Evolutionary conservation across 73 alveolate species (phyloP).

Genomic region (Urostyla sp.): DNA sequence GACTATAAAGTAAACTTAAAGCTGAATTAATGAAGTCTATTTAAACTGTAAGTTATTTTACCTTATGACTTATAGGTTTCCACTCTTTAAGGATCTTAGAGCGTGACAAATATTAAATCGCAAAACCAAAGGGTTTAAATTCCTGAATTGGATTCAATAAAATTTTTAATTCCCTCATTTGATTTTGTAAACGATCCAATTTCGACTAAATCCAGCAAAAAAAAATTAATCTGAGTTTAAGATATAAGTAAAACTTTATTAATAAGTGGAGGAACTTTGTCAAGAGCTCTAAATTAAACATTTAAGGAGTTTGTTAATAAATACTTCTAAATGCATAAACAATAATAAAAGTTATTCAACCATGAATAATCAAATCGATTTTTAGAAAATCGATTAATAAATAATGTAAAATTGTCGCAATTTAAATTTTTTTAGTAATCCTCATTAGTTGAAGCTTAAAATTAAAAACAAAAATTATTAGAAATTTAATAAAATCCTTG

Average conservation of each 20-base stretch:
- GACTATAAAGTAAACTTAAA: slow-evolving; percentile 3
- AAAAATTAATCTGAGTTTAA: background rate
- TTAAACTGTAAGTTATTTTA: background rate
- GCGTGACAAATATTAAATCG: too few species aligned
- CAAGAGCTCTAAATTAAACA: slow-evolving; percentile 16
- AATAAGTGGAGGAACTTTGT: slow-evolving; percentile 20
- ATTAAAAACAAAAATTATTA: background rate
- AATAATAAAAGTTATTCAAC: background rate
- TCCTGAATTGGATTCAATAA: background rate
- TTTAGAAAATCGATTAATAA: background rate
- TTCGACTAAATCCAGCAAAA: background rate
- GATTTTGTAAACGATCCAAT: background rate
- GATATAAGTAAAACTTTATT: background rate
- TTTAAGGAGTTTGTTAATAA: background rate
- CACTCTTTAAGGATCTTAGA: background rate
- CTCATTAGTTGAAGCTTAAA: background rate
- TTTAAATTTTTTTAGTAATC: background rate
- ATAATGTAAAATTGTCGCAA: slow-evolving; percentile 1
- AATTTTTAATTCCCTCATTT: background rate
- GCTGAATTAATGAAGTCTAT: slow-evolving; percentile 21
- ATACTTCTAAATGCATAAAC: slow-evolving; percentile 1
- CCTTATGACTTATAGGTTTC: background rate
- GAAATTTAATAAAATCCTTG: background rate
- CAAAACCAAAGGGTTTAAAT: background rate
- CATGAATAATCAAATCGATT: slow-evolving; percentile 26